phyloP scores from a whole-genome alignment of 2,329 filamentous ascomycete species.

The Thelonectria rubi region DNA sequence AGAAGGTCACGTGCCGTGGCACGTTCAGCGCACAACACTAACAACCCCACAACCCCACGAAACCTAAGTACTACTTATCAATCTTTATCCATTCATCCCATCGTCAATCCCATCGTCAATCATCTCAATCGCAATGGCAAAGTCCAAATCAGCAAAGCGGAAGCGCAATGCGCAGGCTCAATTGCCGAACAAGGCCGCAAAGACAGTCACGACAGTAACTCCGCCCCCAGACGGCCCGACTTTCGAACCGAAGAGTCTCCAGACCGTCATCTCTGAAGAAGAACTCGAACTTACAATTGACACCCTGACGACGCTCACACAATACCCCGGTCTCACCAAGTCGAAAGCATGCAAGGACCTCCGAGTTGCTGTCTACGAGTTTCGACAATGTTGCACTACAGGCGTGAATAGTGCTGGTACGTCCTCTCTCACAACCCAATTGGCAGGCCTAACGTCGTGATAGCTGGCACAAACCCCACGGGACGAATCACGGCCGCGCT shows the following conservation, averaged over 20 bases:
- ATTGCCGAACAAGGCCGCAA: conserved; percentile 50
- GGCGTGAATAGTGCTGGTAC: conserved; percentile 66
- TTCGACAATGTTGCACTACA: conserved; percentile 73
- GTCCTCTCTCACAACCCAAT: conserved; percentile 14
- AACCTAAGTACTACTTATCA: conserved; percentile 15
- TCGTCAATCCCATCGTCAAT: background rate
- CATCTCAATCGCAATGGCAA: conserved; percentile 48
- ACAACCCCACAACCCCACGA: conserved; percentile 11
- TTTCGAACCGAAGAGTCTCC: conserved; percentile 59
- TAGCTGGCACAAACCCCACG: conserved; percentile 69
- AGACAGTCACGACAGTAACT: conserved; percentile 44
- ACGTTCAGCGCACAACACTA: background rate
- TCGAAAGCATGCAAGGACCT: conserved; percentile 74
- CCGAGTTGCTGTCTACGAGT: conserved; percentile 73
- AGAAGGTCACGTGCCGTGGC: background rate
- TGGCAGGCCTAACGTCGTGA: conserved; percentile 6
- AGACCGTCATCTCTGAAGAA: conserved; percentile 66
- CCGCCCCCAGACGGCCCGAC: conserved; percentile 48
- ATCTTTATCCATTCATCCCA: background rate
- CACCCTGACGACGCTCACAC: conserved; percentile 65
- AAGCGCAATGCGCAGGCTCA: conserved; percentile 53
- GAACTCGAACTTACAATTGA: conserved; percentile 75
- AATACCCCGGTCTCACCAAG: conserved; percentile 71
- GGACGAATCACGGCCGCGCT: conserved; percentile 72
- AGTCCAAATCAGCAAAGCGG: conserved; percentile 57